A percentile compares a stretch with the other conserved stretches of the same genome.
These are phyloP conservation scores for Camellia japonica DNA, from an alignment of 148 eudicot genomes.

Conservation along the genomic window DNA sequence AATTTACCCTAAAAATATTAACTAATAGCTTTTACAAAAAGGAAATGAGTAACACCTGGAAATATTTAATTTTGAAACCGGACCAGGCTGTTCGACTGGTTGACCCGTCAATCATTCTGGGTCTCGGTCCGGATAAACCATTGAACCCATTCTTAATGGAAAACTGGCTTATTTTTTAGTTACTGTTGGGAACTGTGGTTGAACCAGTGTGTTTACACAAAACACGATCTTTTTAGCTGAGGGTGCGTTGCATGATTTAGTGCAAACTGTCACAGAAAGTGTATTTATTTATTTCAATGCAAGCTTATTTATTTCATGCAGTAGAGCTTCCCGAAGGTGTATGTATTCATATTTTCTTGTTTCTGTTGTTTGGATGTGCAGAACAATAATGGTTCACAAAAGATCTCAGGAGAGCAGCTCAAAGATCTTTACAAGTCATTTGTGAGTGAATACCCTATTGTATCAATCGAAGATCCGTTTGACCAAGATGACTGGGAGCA, in stretches of 20 bases:
- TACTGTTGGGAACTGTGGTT: too few relatives aligned
- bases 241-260: background rate
- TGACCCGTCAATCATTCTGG: too few relatives aligned
- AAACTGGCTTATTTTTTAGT: too few relatives aligned
- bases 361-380: conserved; percentile 29
- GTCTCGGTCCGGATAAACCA: too few relatives aligned
- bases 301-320: background rate
- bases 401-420: conserved; percentile 81
- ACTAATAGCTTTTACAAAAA: background rate
- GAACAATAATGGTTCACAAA: conserved; percentile 82
- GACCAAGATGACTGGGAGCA: conserved; percentile 99
- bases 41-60: background rate
- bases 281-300: background rate
- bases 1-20: background rate
- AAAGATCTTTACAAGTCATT: conserved; percentile 96
- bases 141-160: too few relatives aligned
- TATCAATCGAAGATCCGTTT: conserved; percentile 95
- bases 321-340: background rate
- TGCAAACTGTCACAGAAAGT: background rate
- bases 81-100: too few relatives aligned
- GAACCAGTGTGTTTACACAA: too few relatives aligned
- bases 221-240: background rate
- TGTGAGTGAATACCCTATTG: conserved; percentile 76
- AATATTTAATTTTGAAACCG: background rate
- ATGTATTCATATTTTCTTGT: background rate